phyloP scores from a whole-genome alignment of 2,329 filamentous ascomycete genomes.

The Aureobasidium mangrovei region DNA sequence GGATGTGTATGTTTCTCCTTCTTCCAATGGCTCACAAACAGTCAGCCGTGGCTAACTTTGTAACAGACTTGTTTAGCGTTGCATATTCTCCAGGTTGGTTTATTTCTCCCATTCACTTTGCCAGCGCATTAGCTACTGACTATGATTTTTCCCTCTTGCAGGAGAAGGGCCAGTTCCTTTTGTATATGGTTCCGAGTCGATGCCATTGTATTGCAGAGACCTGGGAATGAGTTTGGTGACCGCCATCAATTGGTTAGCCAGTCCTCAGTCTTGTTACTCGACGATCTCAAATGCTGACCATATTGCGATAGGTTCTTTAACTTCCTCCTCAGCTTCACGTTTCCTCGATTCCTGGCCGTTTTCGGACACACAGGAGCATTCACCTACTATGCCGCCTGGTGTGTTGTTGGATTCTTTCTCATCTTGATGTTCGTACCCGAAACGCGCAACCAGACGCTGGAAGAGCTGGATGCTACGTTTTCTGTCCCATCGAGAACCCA shows the following conservation, averaged over 20 bases:
- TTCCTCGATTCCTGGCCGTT: constrained; percentile 38
- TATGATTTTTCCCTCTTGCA: too few species aligned
- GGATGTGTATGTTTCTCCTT: constrained; percentile 19
- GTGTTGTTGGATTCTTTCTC: constrained; percentile 43
- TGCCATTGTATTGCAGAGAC: constrained; percentile 38
- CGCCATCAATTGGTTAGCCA: constrained; percentile 41
- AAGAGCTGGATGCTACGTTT: constrained; percentile 34
- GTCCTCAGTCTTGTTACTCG: background rate
- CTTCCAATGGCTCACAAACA: background rate
- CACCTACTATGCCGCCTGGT: constrained; percentile 49
- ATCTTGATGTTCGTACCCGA: constrained; percentile 33
- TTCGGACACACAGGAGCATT: constrained; percentile 45
- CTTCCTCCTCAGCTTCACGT: constrained; percentile 37
- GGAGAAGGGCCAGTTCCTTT: constrained; percentile 34
- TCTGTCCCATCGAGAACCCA: background rate
- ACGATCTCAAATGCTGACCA: background rate
- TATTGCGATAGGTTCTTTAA: constrained; percentile 17
- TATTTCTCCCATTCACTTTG: too few species aligned
- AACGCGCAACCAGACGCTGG: constrained; percentile 37
- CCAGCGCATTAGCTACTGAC: too few species aligned
- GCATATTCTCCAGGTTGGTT: constrained; percentile 36
- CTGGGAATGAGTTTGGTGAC: constrained; percentile 37
- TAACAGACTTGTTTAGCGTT: constrained; percentile 39
- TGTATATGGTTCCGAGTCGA: constrained; percentile 37
- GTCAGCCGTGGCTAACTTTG: background rate